Percentiles rank a stretch among this genome's conserved stretches.
phyloP scores from a whole-genome alignment of 176 grass and related monocot genomes.

The Canna indica region DNA sequence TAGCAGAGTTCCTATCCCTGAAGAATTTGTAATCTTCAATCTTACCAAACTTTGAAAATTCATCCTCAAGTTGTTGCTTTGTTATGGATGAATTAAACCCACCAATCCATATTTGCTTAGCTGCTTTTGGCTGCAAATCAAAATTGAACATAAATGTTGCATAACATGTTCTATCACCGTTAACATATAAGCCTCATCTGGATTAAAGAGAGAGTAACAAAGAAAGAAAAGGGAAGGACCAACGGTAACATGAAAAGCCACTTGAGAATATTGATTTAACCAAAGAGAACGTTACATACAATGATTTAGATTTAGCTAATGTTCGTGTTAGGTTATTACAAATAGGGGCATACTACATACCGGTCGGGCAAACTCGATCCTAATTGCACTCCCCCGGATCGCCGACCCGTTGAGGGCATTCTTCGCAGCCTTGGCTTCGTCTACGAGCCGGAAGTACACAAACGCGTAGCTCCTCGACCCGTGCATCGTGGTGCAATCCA shows the following conservation, averaged over 20 bases:
- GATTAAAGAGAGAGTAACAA: not conserved
- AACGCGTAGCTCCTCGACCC: conserved; percentile 69
- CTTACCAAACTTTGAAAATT: conserved; percentile 70
- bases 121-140: conserved; percentile 56
- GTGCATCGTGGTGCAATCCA: conserved; percentile 52
- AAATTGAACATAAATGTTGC: not conserved
- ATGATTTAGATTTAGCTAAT: not conserved
- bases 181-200: not conserved
- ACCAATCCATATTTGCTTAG: conserved; percentile 77
- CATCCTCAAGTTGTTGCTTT: conserved; percentile 57
- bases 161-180: not conserved
- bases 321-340: not conserved
- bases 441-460: conserved; percentile 47
- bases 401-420: conserved; percentile 33
- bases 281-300: too few species aligned
- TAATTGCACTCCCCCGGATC: conserved; percentile 41
- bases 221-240: not conserved
- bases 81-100: conserved; percentile 55
- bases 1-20: conserved; percentile 46
- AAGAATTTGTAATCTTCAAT: conserved; percentile 61
- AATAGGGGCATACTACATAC: conserved; percentile 33
- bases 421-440: conserved; percentile 43
- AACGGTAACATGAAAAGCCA: too few species aligned
- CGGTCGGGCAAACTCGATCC: conserved; percentile 63
- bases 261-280: too few species aligned